Base-by-base conservation (phyloP, 768 basidiomycete genomes). In the Phanerochaete carnosa region DNA sequence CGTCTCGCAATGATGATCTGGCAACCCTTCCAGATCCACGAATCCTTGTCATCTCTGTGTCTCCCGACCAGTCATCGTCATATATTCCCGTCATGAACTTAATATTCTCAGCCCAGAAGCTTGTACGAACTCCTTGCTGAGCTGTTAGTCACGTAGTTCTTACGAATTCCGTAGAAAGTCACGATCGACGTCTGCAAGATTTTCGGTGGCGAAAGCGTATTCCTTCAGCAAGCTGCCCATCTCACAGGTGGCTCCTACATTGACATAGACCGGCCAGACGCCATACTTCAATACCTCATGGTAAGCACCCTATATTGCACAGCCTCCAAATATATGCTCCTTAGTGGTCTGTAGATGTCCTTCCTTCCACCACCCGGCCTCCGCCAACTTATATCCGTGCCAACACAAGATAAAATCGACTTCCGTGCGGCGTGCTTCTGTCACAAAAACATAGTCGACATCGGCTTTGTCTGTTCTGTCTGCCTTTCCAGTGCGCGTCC, bases 51-150 rank as follows among this genome's bases (percentile, higher is more conserved):
- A 79, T 99, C 56, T 95, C 94, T 43, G 94, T 97, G 57, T 96
- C 95, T 12, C 92, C 93, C 16, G 92, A 96, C 74, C 80, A 89
- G 29, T 89, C 92, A 9, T 82, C 88, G 8, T 93, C 95, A 11
- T 99, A 99, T 74, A 96, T 98, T 52, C 93, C 96, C 26, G 88
- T 98, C 71, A 99, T 99, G 97, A 98, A 98, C 72, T 89, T 95
- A 57, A 98, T 98, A 52, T 99, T 99, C 75, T 95, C 95, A 19
- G 97, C 97, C 4, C 97, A 99, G 74, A 99, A 99, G 77, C 80
- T 94, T 65, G 96, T 92, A 64, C 66, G 88, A 12, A 58, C 55
- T 26, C 60, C 45, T 28, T 54, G 23, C 58, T 61, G 45, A 56
- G 50, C 61, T 60, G 57, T 33, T 45, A n/a, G n/a, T 29, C 55